Percentiles rank a stretch among this genome's conserved stretches.
Conservation (phyloP, 2,329 filamentous ascomycete species). For the Dissoconium aciculare region DNA sequence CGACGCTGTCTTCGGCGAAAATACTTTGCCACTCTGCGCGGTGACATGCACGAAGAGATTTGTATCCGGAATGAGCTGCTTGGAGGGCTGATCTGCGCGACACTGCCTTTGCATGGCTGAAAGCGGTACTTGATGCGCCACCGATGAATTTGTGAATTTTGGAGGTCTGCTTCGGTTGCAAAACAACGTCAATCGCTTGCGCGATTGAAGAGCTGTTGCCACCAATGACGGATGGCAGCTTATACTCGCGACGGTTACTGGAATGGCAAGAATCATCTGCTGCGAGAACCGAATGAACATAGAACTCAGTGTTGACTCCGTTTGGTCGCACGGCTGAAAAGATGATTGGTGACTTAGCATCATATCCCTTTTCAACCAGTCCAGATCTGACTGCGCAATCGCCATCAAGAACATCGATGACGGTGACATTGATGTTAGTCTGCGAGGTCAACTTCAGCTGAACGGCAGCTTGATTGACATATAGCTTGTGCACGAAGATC, state of each 20-base stretch:
- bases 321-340: slow-evolving; percentile 50
- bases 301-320: slow-evolving; percentile 51
- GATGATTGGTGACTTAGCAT: slow-evolving; percentile 38
- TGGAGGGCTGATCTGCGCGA: slow-evolving; percentile 41
- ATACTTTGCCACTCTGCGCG: slow-evolving; percentile 46
- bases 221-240: slow-evolving; percentile 29
- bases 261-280: slow-evolving; percentile 27
- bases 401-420: slow-evolving; percentile 55
- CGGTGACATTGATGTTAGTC: slow-evolving; percentile 38
- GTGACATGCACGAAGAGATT: slow-evolving; percentile 41
- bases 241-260: slow-evolving; percentile 22
- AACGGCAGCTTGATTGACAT: slow-evolving; percentile 47
- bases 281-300: slow-evolving; percentile 38
- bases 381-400: slow-evolving; percentile 51
- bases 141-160: slow-evolving; percentile 54
- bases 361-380: slow-evolving; percentile 41
- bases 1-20: slow-evolving; percentile 46
- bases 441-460: slow-evolving; percentile 44
- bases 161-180: slow-evolving; percentile 39
- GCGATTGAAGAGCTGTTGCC: slow-evolving; percentile 49
- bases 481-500: slow-evolving; percentile 50
- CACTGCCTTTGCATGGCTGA: slow-evolving; percentile 39
- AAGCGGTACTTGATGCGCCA: slow-evolving; percentile 53
- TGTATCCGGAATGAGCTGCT: slow-evolving; percentile 40
- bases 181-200: slow-evolving; percentile 40